Evolutionary conservation across 2,329 filamentous ascomycete genomes (phyloP).

Genomic region (Akanthomyces muscarius): DNA sequence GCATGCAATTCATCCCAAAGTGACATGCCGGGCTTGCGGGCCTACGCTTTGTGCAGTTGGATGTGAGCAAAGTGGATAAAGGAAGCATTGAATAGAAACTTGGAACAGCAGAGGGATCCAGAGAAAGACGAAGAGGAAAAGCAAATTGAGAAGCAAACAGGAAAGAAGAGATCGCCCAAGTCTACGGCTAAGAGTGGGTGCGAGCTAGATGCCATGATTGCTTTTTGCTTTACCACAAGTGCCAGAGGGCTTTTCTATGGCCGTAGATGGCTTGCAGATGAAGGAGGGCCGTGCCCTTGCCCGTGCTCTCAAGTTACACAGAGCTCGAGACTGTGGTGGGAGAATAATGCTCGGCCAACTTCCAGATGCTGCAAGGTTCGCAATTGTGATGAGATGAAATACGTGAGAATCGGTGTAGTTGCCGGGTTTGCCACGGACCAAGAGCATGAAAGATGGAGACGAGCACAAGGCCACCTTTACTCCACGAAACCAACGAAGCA

Average conservation of each 20-base stretch:
- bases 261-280: slow-evolving; percentile 6
- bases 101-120: not conserved
- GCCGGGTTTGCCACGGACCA: too few relatives aligned
- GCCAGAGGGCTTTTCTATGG: not conserved
- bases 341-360: not conserved
- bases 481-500: not conserved
- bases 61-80: not conserved
- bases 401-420: too few relatives aligned
- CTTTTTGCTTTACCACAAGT: not conserved
- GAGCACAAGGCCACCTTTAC: too few relatives aligned
- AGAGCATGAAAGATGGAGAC: too few relatives aligned
- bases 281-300: not conserved
- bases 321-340: too few relatives aligned
- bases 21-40: not conserved
- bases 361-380: not conserved
- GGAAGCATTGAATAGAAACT: not conserved
- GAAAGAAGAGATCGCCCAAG: not conserved
- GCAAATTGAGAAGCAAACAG: not conserved
- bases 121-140: not conserved
- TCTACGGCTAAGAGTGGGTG: not conserved
- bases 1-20: slow-evolving; percentile 6
- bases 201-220: not conserved
- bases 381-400: not conserved
- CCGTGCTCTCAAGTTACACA: not conserved
- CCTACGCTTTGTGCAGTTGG: not conserved